Percentiles rank a stretch among this genome's conserved stretches.
phyloP scores from a whole-genome alignment of 306 rosid species.

The Trichosanthes truncata region DNA sequence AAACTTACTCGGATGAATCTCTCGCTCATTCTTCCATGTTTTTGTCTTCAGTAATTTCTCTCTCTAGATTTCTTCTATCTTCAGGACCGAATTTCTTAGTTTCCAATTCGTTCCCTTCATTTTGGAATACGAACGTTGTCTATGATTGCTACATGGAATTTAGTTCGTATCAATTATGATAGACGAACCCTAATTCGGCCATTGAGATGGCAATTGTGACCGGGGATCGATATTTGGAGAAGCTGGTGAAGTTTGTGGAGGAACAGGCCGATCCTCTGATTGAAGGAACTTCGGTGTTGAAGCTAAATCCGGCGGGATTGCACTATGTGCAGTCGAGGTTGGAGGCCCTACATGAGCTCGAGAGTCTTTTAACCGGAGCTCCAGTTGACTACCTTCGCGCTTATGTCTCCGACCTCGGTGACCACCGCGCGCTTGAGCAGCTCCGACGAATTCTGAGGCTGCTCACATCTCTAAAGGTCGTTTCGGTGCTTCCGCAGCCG shows the following conservation, averaged over 20 bases:
- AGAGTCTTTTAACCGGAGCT: conserved; percentile 71
- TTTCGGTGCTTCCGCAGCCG: conserved; percentile 55
- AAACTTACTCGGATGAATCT: not conserved
- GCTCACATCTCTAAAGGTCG: conserved; percentile 77
- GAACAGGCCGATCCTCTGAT: conserved; percentile 57
- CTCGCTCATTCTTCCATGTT: not conserved
- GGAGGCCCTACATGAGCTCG: conserved; percentile 79
- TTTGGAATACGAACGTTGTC: not conserved
- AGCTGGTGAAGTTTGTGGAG: conserved; percentile 76
- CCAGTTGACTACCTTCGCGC: conserved; percentile 93
- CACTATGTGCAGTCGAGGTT: conserved; percentile 86
- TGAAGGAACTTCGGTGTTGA: conserved; percentile 66
- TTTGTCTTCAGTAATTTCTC: conserved; percentile 1
- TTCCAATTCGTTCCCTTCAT: not conserved
- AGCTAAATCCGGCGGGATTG: conserved; percentile 84
- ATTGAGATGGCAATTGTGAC: conserved; percentile 72
- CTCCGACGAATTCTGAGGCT: conserved; percentile 81
- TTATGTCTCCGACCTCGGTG: conserved; percentile 92
- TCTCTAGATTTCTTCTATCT: not conserved
- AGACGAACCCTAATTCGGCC: conserved; percentile 24
- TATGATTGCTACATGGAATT: conserved; percentile 13
- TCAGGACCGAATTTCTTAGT: not conserved
- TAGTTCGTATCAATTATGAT: conserved; percentile 8
- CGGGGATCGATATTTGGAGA: conserved; percentile 94
- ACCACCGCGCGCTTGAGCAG: conserved; percentile 97